A percentile compares a stretch with the other conserved stretches of the same genome.
These are phyloP conservation scores for Boletellus ananas DNA, from an alignment of 768 basidiomycete genomes.

Conservation along the genomic window DNA sequence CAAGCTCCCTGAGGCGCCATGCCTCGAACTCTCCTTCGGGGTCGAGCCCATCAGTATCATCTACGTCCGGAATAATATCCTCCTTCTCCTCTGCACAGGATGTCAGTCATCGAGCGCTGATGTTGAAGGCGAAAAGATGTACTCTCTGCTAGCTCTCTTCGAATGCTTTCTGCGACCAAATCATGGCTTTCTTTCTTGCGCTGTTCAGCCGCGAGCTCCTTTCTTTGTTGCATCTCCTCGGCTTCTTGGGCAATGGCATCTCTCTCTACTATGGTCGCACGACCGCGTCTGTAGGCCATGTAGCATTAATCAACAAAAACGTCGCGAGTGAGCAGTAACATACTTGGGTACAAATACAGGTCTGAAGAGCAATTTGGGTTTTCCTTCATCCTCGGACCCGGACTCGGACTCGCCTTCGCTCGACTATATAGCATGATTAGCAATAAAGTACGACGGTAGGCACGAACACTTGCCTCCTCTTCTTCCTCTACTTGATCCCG, in stretches of 20 bases:
- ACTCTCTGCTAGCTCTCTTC: conserved; percentile 91
- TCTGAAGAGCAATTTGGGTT: conserved; percentile 73
- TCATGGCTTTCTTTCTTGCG: conserved; percentile 86
- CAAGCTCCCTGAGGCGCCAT: conserved; percentile 92
- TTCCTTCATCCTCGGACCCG: conserved; percentile 70
- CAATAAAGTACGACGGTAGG: conserved; percentile 3
- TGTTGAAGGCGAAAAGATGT: conserved; percentile 26
- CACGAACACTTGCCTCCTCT: conserved; percentile 36
- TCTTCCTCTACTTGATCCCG: conserved; percentile 37
- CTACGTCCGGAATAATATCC: conserved; percentile 78
- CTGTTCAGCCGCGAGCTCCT: conserved; percentile 75
- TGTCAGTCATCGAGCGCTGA: conserved; percentile 2
- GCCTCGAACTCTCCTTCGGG: conserved; percentile 90
- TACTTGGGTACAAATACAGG: conserved; percentile 96
- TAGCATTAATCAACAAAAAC: not conserved
- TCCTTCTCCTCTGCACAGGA: conserved; percentile 75
- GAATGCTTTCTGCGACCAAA: conserved; percentile 91
- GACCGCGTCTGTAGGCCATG: conserved; percentile 54
- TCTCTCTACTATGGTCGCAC: conserved; percentile 66
- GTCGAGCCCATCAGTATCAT: conserved; percentile 93
- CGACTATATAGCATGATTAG: conserved; percentile 45
- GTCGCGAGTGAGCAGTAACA: conserved; percentile 23
- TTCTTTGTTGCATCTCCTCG: conserved; percentile 67
- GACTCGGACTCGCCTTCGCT: conserved; percentile 80
- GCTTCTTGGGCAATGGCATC: conserved; percentile 66